Percentiles rank a stretch among this genome's conserved stretches.
Evolutionary conservation across 371 early-diverging fungal species (phyloP).

Genomic region (Smittium culicis): DNA sequence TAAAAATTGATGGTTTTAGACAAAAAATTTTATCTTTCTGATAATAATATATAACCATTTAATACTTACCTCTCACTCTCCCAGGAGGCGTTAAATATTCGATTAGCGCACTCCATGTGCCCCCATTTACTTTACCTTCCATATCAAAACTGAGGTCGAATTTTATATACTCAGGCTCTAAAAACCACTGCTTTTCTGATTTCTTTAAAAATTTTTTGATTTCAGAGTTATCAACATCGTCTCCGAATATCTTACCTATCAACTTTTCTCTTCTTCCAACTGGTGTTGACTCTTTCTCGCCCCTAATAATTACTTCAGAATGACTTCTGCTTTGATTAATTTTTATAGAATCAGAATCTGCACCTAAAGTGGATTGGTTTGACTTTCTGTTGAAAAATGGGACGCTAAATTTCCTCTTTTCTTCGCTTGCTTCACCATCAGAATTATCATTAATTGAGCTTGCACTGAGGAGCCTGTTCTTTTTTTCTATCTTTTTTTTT

Average conservation of each 20-base stretch:
- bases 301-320: not conserved
- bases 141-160: slow-evolving; percentile 61
- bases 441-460: not conserved
- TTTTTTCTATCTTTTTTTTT: not conserved
- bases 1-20: too few species aligned
- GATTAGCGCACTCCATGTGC: slow-evolving; percentile 64
- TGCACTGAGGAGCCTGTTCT: not conserved
- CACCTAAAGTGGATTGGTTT: not conserved
- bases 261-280: slow-evolving; percentile 11
- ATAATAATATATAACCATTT: not conserved
- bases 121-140: slow-evolving; percentile 80
- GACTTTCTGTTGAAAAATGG: slow-evolving; percentile 1
- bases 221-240: slow-evolving; percentile 7
- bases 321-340: too few species aligned
- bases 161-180: slow-evolving; percentile 12
- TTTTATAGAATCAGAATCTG: not conserved
- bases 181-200: slow-evolving; percentile 9
- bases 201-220: slow-evolving; percentile 5
- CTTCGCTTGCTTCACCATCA: not conserved
- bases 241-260: slow-evolving; percentile 12
- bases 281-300: not conserved
- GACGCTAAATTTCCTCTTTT: slow-evolving; percentile 8
- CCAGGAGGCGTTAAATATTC: slow-evolving; percentile 73
- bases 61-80: slow-evolving; percentile 6
- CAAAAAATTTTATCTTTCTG: too few species aligned